These are phyloP conservation scores for Lenzites betulinus DNA, from an alignment of 768 basidiomycete genomes.

Conservation along the genomic window DNA sequence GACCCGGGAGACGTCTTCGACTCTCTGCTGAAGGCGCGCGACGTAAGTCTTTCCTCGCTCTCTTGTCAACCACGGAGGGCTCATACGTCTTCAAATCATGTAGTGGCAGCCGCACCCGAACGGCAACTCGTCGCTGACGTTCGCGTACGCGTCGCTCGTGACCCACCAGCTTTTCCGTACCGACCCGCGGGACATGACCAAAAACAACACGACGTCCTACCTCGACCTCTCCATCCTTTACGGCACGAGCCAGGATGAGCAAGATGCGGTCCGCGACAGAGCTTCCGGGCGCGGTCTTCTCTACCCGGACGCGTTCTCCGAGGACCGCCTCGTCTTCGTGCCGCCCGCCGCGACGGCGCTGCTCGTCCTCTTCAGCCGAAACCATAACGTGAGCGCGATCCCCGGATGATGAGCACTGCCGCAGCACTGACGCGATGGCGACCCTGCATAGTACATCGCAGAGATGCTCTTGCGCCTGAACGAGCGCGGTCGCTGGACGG, in stretches of 20 bases:
- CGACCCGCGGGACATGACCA: constrained; percentile 40
- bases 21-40: constrained; percentile 36
- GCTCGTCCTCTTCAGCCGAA: constrained; percentile 56
- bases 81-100: background rate
- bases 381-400: constrained; percentile 50
- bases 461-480: constrained; percentile 55
- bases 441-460: constrained; percentile 49
- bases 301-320: constrained; percentile 55
- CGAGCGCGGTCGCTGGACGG: constrained; percentile 48
- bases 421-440: background rate
- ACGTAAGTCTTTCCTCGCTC: constrained; percentile 8
- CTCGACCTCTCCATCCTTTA: constrained; percentile 60
- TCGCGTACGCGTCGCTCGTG: constrained; percentile 31
- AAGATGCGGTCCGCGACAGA: constrained; percentile 49
- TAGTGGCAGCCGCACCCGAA: constrained; percentile 33
- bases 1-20: constrained; percentile 47
- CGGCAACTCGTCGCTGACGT: constrained; percentile 35
- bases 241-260: constrained; percentile 45
- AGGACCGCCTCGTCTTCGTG: constrained; percentile 52
- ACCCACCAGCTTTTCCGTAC: constrained; percentile 47
- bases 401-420: background rate
- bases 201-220: constrained; percentile 58
- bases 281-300: constrained; percentile 49
- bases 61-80: background rate
- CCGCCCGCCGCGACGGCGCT: constrained; percentile 56